These are phyloP conservation scores for Vanrija pseudolonga DNA, from an alignment of 1,284 basidiomycete genomes.

Conservation along the genomic window DNA sequence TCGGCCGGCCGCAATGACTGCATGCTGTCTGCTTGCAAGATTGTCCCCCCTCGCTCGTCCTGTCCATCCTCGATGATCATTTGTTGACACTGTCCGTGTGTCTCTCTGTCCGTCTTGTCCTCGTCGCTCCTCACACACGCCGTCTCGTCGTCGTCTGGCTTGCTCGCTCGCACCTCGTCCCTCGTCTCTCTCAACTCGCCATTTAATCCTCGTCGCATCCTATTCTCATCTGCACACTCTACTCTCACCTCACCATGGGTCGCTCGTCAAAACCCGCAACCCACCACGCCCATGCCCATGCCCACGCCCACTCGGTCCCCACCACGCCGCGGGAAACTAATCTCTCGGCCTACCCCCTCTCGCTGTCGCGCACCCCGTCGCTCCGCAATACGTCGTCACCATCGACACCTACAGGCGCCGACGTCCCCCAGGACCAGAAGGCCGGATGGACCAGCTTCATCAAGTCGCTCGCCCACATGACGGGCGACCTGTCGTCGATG, in stretches of 20 bases:
- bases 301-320: background rate
- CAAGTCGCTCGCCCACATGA: conserved; percentile 69
- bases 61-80: too few species aligned
- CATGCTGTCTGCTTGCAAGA: too few species aligned
- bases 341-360: background rate
- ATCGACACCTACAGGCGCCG: conserved; percentile 28
- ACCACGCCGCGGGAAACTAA: background rate
- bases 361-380: background rate
- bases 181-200: too few species aligned
- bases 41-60: too few species aligned
- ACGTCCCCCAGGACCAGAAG: conserved; percentile 49
- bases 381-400: background rate
- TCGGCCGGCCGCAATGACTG: too few species aligned
- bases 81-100: too few species aligned
- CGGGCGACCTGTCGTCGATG: conserved; percentile 87
- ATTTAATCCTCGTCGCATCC: background rate
- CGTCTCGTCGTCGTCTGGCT: too few species aligned
- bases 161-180: too few species aligned
- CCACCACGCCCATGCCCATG: background rate
- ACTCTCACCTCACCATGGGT: background rate
- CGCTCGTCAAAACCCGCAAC: background rate
- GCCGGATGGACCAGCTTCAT: conserved; percentile 50
- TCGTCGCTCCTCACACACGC: too few species aligned
- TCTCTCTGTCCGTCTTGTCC: too few species aligned
- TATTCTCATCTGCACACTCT: background rate